Conservation (phyloP, 2,329 filamentous ascomycete species). For the Scleromitrula shiraiana region DNA sequence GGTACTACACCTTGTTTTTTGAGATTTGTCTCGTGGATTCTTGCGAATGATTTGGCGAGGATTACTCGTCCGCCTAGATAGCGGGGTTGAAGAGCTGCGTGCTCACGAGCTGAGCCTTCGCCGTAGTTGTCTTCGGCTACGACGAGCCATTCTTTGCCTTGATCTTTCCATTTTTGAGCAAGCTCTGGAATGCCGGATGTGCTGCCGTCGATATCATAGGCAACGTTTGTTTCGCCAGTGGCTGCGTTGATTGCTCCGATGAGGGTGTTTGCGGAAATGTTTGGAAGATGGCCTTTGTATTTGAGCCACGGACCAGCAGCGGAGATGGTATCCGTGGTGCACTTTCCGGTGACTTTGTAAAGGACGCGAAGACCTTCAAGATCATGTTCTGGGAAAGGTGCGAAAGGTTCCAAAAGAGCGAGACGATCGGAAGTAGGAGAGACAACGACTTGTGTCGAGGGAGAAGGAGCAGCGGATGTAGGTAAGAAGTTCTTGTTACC, state of each 20-base stretch:
- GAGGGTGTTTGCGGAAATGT: conserved; percentile 95
- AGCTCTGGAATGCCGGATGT: conserved; percentile 78
- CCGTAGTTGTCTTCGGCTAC: conserved; percentile 98
- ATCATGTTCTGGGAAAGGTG: conserved; percentile 69
- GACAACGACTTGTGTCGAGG: conserved; percentile 65
- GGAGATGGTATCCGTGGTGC: conserved; percentile 97
- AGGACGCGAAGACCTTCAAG: conserved; percentile 74
- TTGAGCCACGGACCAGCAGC: conserved; percentile 96
- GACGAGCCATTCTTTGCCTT: conserved; percentile 76
- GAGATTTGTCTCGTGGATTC: conserved; percentile 91
- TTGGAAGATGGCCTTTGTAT: conserved; percentile 97
- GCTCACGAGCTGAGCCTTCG: conserved; percentile 81
- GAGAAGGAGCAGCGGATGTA: conserved; percentile 62
- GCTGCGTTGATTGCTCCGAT: conserved; percentile 91
- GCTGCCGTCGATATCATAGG: conserved; percentile 76
- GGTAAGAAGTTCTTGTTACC: conserved; percentile 71
- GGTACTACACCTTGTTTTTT: conserved; percentile 98
- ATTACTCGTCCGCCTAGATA: conserved; percentile 82
- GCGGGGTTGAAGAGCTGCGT: conserved; percentile 83
- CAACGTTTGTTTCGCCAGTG: conserved; percentile 85
- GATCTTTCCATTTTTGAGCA: conserved; percentile 71
- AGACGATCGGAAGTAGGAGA: conserved; percentile 84
- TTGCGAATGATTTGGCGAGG: conserved; percentile 77
- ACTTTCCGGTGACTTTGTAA: conserved; percentile 95
- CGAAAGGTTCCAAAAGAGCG: conserved; percentile 84